A percentile compares a stretch with the other conserved stretches of the same genome.
These are phyloP conservation scores for Fusarium sp. DNA, from an alignment of 2,329 filamentous ascomycete genomes.

Conservation along the genomic window DNA sequence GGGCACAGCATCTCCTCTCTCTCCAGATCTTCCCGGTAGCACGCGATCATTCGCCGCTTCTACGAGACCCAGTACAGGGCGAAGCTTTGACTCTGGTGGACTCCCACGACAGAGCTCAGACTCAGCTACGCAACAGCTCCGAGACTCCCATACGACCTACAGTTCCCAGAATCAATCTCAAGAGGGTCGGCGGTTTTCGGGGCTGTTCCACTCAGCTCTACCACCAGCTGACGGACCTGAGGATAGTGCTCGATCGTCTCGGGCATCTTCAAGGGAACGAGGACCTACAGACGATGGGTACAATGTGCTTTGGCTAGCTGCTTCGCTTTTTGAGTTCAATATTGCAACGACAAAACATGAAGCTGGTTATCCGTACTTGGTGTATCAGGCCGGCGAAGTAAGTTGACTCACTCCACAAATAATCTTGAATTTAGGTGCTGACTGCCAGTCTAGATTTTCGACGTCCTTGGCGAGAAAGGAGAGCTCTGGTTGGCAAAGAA, in stretches of 20 bases:
- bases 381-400: slow-evolving; percentile 93
- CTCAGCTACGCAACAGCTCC: slow-evolving; percentile 57
- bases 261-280: slow-evolving; percentile 70
- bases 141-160: slow-evolving; percentile 68
- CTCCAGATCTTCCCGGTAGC: slow-evolving; percentile 63
- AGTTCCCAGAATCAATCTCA: slow-evolving; percentile 60
- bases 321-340: slow-evolving; percentile 96
- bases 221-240: slow-evolving; percentile 78
- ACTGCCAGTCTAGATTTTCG: slow-evolving; percentile 71
- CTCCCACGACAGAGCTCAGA: slow-evolving; percentile 65
- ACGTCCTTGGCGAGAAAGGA: slow-evolving; percentile 95
- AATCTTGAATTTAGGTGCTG: not conserved
- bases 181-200: slow-evolving; percentile 72
- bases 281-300: slow-evolving; percentile 66
- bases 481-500: slow-evolving; percentile 98
- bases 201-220: slow-evolving; percentile 87
- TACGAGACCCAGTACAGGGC: slow-evolving; percentile 68
- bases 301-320: slow-evolving; percentile 88
- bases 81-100: slow-evolving; percentile 67
- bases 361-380: slow-evolving; percentile 94
- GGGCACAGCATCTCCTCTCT: slow-evolving; percentile 68
- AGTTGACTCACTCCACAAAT: slow-evolving; percentile 44
- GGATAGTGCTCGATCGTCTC: slow-evolving; percentile 64
- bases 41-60: slow-evolving; percentile 61
- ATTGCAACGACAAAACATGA: slow-evolving; percentile 93